A percentile compares a stretch with the other conserved stretches of the same genome.
Conservation (phyloP, 148 eudicot genomes). For the Dianthus caryophyllus region DNA sequence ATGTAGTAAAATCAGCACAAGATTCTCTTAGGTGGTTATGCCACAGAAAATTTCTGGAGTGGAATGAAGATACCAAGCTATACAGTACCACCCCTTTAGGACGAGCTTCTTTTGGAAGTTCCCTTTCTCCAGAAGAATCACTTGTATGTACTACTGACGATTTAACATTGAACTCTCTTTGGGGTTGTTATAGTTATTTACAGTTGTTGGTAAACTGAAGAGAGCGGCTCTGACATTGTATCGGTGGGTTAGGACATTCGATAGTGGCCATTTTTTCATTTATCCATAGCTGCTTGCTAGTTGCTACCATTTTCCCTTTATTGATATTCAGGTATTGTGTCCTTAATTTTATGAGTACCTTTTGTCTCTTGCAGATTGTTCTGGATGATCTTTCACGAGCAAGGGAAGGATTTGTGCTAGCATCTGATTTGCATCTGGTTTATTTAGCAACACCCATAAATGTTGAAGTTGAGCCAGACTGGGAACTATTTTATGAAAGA, state of each 20-base stretch:
- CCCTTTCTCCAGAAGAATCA: conserved; percentile 93
- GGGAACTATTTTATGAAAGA: conserved; percentile 93
- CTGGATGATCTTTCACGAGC: conserved; percentile 96
- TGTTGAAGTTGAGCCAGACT: conserved; percentile 99
- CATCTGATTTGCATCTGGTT: conserved; percentile 97
- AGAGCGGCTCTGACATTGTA: background rate
- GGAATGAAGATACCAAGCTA: conserved; percentile 92
- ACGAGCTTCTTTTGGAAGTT: conserved; percentile 95
- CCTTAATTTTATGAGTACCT: background rate
- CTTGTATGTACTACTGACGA: conserved; percentile 48
- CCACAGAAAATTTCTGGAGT: conserved; percentile 83
- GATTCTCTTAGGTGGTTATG: conserved; percentile 96
- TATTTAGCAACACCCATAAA: conserved; percentile 91
- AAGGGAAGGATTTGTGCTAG: conserved; percentile 95
- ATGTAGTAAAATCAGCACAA: conserved; percentile 95
- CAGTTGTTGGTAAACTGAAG: background rate
- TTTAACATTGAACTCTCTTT: background rate
- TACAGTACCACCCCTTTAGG: conserved; percentile 91
- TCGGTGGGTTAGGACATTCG: background rate
- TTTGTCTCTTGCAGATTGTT: conserved; percentile 54
- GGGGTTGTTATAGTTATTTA: background rate
- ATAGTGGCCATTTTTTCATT: background rate
- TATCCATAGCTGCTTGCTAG: too few species aligned
- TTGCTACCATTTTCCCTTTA: background rate
- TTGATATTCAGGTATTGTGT: background rate